phyloP scores from a whole-genome alignment of 192 early-diverging fungal genomes.

The Backusella tuberculispora region DNA sequence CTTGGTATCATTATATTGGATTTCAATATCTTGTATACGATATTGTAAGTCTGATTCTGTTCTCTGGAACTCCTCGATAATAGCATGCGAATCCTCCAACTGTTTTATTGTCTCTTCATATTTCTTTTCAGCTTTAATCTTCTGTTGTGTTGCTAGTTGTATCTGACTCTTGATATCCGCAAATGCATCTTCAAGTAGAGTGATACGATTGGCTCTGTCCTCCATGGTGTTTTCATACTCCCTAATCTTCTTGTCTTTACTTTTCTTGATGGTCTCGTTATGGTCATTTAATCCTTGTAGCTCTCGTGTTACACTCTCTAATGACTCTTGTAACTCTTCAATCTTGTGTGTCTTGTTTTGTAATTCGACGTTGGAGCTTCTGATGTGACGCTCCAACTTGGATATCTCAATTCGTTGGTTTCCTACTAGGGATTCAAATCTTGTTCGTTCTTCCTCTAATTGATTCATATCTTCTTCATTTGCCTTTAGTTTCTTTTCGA shows the following conservation, averaged over 20 bases:
- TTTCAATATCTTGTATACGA: not conserved
- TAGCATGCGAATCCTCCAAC: not conserved
- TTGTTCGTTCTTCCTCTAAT: not conserved
- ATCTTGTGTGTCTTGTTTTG: slow-evolving; percentile 1
- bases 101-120: not conserved
- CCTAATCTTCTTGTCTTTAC: not conserved
- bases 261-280: not conserved
- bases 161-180: not conserved
- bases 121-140: not conserved
- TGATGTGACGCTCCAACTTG: not conserved
- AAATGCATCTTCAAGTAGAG: not conserved
- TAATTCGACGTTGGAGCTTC: not conserved
- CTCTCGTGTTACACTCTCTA: not conserved
- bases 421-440: not conserved
- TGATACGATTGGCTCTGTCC: not conserved
- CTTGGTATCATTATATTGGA: not conserved
- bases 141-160: not conserved
- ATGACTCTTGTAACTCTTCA: not conserved
- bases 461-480: not conserved
- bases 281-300: not conserved
- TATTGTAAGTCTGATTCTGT: not conserved
- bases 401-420: not conserved
- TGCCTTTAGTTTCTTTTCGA: not conserved
- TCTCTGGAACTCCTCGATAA: not conserved
- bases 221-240: not conserved